Evolutionary conservation across 2,329 filamentous ascomycete genomes (phyloP).

Genomic region (Trichoderma simmonsii): DNA sequence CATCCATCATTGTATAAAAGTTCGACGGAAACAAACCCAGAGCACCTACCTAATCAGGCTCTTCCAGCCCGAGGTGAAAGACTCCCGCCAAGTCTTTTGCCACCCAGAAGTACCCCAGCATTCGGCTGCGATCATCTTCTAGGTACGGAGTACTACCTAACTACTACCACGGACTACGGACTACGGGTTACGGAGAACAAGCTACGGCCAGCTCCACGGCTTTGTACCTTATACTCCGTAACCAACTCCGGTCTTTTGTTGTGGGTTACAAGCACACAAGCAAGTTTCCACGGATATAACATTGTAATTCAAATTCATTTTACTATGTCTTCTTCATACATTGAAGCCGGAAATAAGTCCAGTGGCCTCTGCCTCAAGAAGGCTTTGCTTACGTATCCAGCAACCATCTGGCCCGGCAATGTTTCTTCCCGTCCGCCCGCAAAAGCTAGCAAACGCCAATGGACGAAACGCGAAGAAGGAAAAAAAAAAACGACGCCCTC

Average conservation of each 20-base stretch:
- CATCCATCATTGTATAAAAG: not conserved
- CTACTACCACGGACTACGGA: no score
- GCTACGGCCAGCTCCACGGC: not conserved
- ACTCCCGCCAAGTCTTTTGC: not conserved
- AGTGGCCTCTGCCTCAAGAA: not conserved
- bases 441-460: not conserved
- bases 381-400: not conserved
- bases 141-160: not conserved
- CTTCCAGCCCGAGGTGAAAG: not conserved
- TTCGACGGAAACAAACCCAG: not conserved
- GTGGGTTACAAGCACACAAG: not conserved
- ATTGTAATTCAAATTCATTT: not conserved
- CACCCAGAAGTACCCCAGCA: not conserved
- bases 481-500: not conserved
- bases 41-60: slow-evolving; percentile 4
- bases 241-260: not conserved
- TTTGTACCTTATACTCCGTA: not conserved
- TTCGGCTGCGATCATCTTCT: not conserved
- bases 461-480: not conserved
- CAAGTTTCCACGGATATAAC: not conserved
- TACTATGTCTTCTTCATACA: not conserved
- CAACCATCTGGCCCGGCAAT: not conserved
- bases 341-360: not conserved
- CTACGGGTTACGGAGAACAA: not conserved
- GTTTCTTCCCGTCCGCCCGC: not conserved